Evolutionary conservation across 176 grass and related monocot species (phyloP).

Genomic region (Triticum aestivum): IWGSC_CS_RefSeq_v2.1 NC_057804.1:496987563-496988062

Average conservation of each 20-base stretch:
- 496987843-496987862: conserved; percentile 23
- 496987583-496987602: background rate
- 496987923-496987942: conserved; percentile 13
- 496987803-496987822: conserved; percentile 99
- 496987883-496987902: background rate
- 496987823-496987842: conserved; percentile 88
- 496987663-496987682: background rate
- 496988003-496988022: conserved; percentile 19
- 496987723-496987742: conserved; percentile 26
- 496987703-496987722: background rate
- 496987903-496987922: background rate
- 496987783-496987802: conserved; percentile 98
- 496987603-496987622: background rate
- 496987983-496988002: conserved; percentile 7
- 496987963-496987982: conserved; percentile 6
- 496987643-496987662: background rate
- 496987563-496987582: background rate
- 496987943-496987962: conserved; percentile 16
- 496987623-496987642: conserved; percentile 3
- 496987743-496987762: conserved; percentile 73
- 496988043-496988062: conserved; percentile 98
- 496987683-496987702: background rate
- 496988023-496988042: conserved; percentile 94
- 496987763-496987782: conserved; percentile 99
- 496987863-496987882: conserved; percentile 19